phyloP scores from a whole-genome alignment of 805 yeast species.

The Clavispora phyllophila region DNA sequence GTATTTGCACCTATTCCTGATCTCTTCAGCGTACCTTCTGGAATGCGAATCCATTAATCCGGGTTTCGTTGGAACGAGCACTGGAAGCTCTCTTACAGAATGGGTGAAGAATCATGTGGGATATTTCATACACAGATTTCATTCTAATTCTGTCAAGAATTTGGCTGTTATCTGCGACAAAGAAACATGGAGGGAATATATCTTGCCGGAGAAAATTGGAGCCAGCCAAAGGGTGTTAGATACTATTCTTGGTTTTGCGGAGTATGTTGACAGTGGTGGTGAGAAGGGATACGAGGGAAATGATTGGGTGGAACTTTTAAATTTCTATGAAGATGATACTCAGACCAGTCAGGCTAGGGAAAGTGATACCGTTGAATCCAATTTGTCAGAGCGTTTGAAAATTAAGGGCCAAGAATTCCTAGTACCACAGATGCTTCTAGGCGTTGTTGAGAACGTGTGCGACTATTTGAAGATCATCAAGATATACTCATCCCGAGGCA shows the following conservation, averaged over 20 bases:
- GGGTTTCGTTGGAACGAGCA: slow-evolving; percentile 57
- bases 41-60: slow-evolving; percentile 80
- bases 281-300: slow-evolving; percentile 21
- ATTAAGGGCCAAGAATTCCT: slow-evolving; percentile 21
- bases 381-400: slow-evolving; percentile 2
- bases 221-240: slow-evolving; percentile 21
- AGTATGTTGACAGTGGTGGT: slow-evolving; percentile 18
- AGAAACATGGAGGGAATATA: slow-evolving; percentile 78
- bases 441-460: slow-evolving; percentile 28
- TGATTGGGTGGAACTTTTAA: slow-evolving; percentile 24
- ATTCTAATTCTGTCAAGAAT: slow-evolving; percentile 43
- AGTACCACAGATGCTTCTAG: slow-evolving; percentile 26
- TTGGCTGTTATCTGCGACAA: slow-evolving; percentile 50
- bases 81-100: slow-evolving; percentile 50
- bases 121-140: slow-evolving; percentile 52
- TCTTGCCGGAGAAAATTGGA: slow-evolving; percentile 38
- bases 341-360: neutral
- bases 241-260: slow-evolving; percentile 21
- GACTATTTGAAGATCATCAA: slow-evolving; percentile 53
- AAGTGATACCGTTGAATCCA: neutral
- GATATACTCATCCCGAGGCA: slow-evolving; percentile 46
- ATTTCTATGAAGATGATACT: slow-evolving; percentile 15
- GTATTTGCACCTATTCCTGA: slow-evolving; percentile 62
- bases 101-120: slow-evolving; percentile 63
- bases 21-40: slow-evolving; percentile 63